Conservation (phyloP, 305 asterid genomes). For the Plantago lanceolata region DNA sequence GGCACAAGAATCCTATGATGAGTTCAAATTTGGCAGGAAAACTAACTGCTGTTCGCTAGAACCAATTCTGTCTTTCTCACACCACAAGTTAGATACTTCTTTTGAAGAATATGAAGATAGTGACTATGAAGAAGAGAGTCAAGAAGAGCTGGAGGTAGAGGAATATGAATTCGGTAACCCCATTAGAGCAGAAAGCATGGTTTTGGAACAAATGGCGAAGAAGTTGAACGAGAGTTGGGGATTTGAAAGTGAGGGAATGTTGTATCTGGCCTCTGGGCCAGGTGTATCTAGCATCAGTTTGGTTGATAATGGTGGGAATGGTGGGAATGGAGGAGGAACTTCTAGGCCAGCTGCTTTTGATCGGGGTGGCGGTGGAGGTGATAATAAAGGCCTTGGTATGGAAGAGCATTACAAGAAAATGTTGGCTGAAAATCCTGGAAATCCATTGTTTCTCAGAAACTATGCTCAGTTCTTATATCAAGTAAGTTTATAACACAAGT, state of each 20-base stretch:
- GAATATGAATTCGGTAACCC: slow-evolving; percentile 5
- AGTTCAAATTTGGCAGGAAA: slow-evolving; percentile 33
- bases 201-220: slow-evolving; percentile 26
- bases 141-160: slow-evolving; percentile 27
- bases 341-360: slow-evolving; percentile 43
- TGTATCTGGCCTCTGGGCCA: slow-evolving; percentile 68
- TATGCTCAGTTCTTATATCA: slow-evolving; percentile 80
- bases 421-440: slow-evolving; percentile 62
- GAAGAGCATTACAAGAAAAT: slow-evolving; percentile 67
- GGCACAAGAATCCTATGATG: slow-evolving; percentile 35
- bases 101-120: slow-evolving; percentile 27
- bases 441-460: slow-evolving; percentile 68
- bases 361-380: slow-evolving; percentile 44
- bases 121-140: slow-evolving; percentile 37
- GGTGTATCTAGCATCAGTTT: slow-evolving; percentile 42
- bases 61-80: slow-evolving; percentile 54
- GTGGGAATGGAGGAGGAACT: slow-evolving; percentile 45
- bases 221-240: slow-evolving; percentile 22
- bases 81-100: slow-evolving; percentile 17
- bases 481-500: slow-evolving; percentile 29
- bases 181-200: slow-evolving; percentile 19
- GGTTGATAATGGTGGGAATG: slow-evolving; percentile 30
- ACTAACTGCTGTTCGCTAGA: slow-evolving; percentile 36
- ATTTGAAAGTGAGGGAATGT: slow-evolving; percentile 34
- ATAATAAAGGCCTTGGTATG: slow-evolving; percentile 34